Evolutionary conservation across 208 protist genomes (phyloP), one percentile per base, ranked within the genome.

Genomic region (Lotmaria passim): DNA sequence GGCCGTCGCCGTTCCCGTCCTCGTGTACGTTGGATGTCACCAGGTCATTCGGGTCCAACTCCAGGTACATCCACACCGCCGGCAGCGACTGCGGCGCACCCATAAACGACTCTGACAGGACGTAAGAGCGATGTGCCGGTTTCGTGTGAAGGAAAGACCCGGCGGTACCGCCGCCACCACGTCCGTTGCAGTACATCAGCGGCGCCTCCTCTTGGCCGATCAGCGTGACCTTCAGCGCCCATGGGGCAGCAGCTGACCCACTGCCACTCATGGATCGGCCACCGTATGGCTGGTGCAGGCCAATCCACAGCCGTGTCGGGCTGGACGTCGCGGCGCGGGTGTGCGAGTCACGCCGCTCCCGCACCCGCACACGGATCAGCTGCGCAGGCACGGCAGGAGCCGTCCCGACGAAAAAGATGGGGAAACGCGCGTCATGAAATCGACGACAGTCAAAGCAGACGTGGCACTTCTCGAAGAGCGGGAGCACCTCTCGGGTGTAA

Each of bases 31-130:
- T 23, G 33, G 24, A 11, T 17, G 12, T 21, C 5, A 23, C 19
- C n/a, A 59, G 11, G 6, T 65, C 64, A 8, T 17, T 5, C 1
- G 70, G 6, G 23, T 91, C 79, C 33, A 91, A 50, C 66, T 91
- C 85, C 24, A 91, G n/a, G 65, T 81, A 85, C 82, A 91, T 91
- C 85, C 85, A 91, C 73, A 91, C 82, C 21, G 77, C 74, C 24
- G 81, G 79, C 48, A 79, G 64, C 43, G 44, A 17, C 69, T 82
- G 74, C 21, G 61, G 64, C 56, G 80, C 79, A 14, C 85, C 85
- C 43, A 78, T 66, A 58, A 84, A 91, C 24, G 85, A 91, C 55
- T 85, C 79, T 2, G 85, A 75, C 19, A 91, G 65, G 15, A 85
- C 36, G 60, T 86, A 82, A 21, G 75, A 78, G 21, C 56, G 41